Base-by-base conservation (phyloP, 768 basidiomycete species). In the Boletellus ananiceps region DNA sequence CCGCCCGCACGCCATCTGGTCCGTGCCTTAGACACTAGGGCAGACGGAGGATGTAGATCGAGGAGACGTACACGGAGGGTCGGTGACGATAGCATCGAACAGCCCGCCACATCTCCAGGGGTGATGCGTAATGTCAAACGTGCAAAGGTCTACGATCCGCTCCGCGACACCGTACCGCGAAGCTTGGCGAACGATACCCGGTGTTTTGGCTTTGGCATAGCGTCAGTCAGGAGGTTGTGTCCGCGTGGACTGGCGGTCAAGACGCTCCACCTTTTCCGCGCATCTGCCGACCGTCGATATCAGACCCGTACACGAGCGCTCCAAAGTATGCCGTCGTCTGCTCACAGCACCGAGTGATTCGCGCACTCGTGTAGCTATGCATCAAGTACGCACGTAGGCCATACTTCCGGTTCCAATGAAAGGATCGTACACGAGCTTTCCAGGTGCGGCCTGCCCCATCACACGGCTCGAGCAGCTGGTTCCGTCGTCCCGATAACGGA, bases 201-300 rank as follows among this genome's bases (percentile, higher is more conserved):
- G 83, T 1, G 62, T 67, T 16, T 71, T 61, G 8, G 60, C 73
- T 76, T 51, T 13, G 19, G 14, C 38, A 50, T 25, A 40, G 39
- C 1, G 23, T 41, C 36, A 47, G 46, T 51, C 29, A 51, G 39
- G 31, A 43, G 4, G n/a, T 15, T 7, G 11, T 15, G 34, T 31
- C 16, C 4, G 5, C 8, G 16, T 19, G 40, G 32, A 41, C 19
- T 6, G 44, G 19, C 38, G 11, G 23, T 2, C n/a, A 45, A 23
- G 18, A 32, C 23, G 3, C 21, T 27, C 46, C 55, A 86, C 93
- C 80, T 78, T 91, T 95, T 15, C 96, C 96, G 51, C 93, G 76
- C 87, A 98, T 94, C 64, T 98, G 95, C 36, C 96, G 78, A 0
- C 96, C 96, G 61, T 98, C 95, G 42, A 99, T 97, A 65, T 98